phyloP scores from a whole-genome alignment of 2,329 filamentous ascomycete species.

The Cryphonectria naterciae region DNA sequence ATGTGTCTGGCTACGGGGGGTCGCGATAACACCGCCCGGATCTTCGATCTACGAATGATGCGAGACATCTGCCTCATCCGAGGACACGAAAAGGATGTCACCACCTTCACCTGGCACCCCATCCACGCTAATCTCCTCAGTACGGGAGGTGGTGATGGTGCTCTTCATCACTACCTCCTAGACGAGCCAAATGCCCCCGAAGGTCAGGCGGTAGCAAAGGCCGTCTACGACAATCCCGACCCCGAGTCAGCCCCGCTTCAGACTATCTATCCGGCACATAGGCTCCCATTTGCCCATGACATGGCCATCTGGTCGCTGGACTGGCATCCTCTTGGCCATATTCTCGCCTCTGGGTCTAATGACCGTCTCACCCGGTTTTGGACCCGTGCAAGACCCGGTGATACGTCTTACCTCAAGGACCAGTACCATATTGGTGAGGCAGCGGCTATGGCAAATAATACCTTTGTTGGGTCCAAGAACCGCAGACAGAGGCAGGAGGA shows the following conservation, averaged over 20 bases:
- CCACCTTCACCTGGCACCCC: slow-evolving; percentile 90
- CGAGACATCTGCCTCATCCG: slow-evolving; percentile 91
- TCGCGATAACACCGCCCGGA: slow-evolving; percentile 86
- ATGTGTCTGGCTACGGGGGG: slow-evolving; percentile 89
- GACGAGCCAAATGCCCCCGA: slow-evolving; percentile 88
- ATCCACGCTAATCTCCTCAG: slow-evolving; percentile 87
- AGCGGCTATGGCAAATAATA: slow-evolving; percentile 92
- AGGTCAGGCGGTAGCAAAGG: slow-evolving; percentile 71
- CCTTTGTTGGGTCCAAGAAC: slow-evolving; percentile 81
- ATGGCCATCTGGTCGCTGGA: slow-evolving; percentile 97
- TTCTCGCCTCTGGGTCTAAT: slow-evolving; percentile 93
- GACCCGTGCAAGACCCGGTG: slow-evolving; percentile 87
- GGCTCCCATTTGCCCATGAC: slow-evolving; percentile 84
- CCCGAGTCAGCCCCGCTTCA: slow-evolving; percentile 80
- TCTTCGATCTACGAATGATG: slow-evolving; percentile 98
- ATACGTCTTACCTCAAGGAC: slow-evolving; percentile 83
- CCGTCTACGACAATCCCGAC: slow-evolving; percentile 84
- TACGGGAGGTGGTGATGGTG: slow-evolving; percentile 87
- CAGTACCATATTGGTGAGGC: slow-evolving; percentile 94
- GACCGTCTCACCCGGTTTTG: slow-evolving; percentile 97
- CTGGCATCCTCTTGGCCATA: slow-evolving; percentile 96
- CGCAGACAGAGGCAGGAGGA: slow-evolving; percentile 83
- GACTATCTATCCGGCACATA: slow-evolving; percentile 90
- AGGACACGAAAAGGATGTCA: slow-evolving; percentile 95
- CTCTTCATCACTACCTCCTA: slow-evolving; percentile 91